Conservation (phyloP, 768 basidiomycete species). For the Cyclocybe aegerita region DNA sequence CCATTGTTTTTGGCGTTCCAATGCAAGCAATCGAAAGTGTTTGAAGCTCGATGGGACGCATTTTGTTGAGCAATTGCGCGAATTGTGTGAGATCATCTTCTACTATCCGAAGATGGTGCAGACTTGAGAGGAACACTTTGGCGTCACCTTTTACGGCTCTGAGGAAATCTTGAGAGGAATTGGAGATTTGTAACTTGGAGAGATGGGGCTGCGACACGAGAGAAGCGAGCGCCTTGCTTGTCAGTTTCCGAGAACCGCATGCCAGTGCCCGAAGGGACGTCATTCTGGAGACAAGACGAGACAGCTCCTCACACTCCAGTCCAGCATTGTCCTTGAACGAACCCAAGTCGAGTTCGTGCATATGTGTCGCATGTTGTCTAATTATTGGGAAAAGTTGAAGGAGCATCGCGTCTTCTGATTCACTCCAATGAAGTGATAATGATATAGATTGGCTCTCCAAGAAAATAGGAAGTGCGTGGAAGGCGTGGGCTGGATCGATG, state of each 20-base stretch:
- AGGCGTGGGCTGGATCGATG: conserved; percentile 1
- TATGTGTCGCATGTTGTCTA: conserved; percentile 6
- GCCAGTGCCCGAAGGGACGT: conserved; percentile 7
- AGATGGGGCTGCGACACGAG: conserved; percentile 8
- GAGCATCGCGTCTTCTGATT: neutral
- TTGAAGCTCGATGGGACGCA: conserved; percentile 2
- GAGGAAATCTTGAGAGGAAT: conserved; percentile 7
- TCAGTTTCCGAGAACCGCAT: conserved; percentile 6
- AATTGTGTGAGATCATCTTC: neutral
- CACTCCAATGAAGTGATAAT: conserved; percentile 9
- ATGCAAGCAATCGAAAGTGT: neutral
- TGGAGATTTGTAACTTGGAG: conserved; percentile 1
- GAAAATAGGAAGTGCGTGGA: conserved; percentile 7
- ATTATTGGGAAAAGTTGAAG: conserved; percentile 3
- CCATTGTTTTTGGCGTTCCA: neutral
- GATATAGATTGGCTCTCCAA: conserved; percentile 8
- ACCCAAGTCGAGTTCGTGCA: conserved; percentile 15
- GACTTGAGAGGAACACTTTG: neutral
- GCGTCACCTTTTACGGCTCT: neutral
- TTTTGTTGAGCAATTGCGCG: neutral
- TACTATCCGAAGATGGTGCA: conserved; percentile 6
- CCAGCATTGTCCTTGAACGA: neutral
- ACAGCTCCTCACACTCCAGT: neutral
- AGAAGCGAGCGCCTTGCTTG: neutral
- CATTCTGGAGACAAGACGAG: conserved; percentile 10